Evolutionary conservation across 805 yeast species (phyloP), one percentile per base, ranked within the genome.

Genomic region (Candida stauntonica): DNA sequence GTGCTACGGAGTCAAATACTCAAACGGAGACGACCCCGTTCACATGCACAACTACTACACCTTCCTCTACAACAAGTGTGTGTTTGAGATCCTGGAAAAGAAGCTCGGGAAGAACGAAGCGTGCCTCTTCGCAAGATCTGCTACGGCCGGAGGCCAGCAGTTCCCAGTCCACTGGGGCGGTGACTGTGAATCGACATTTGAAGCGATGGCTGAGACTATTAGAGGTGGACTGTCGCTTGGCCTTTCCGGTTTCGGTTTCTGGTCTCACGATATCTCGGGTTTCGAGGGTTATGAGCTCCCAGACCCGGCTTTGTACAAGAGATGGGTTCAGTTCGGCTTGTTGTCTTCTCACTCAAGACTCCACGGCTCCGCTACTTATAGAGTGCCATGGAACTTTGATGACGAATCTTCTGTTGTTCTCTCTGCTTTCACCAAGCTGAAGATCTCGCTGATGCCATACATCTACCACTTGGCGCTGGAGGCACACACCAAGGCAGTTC

Each of bases 91-190:
- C 9, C 32, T 49, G 33, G 54, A 49, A 29, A 17, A 36, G 32
- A 49, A 47, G 41, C 29, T 41, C 9, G 54, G 54, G 29, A 49
- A 45, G 39, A 35, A 47, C 24, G 41, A 49, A 27, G 54, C 54
- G 0, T 37, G 47, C 26, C 33, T 49, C 27, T 49, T 49, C 38
- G 54, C 54, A 11, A 45, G 54, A 45, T 49, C 54, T 21, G 54
- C 54, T 12, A 49, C 54, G 19, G 47, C 39, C 26, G 54, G 54
- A 14, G 34, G 48, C 29, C 54, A 49, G 21, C 47, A 45, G 38
- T 49, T 46, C 41, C 54, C 54, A 9, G 54, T 49, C 12, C 54
- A 49, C 34, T 49, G 54, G 54, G 54, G 54, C 41, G 54, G 54
- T 42, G 54, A 49, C 32, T 49, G 51, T 36, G 51, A 47, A 31